Evolutionary conservation across 257 asterid species (phyloP), one percentile per base, ranked within the genome.

Genomic region (Capsicum rhomboideum): DNA sequence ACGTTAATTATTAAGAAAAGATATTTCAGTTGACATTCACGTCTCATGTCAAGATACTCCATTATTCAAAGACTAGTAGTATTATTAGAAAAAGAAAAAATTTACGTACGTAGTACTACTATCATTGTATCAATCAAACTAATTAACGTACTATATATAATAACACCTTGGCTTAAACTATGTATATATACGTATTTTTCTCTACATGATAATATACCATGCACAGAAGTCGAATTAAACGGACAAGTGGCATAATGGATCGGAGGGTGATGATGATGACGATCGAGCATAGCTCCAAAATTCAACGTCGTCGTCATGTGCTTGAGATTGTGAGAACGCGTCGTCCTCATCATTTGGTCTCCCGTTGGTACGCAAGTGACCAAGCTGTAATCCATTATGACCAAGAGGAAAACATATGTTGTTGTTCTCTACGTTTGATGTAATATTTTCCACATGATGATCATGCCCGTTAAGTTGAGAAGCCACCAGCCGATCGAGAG

Each of bases 401-500:
- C 80, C 87, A 12, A 89, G 90, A 8, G 95, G 87, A 78, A 93
- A 93, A 12, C 91, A 85, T 83, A 94, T 91, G 37, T 61, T 37
- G 29, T 88, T 69, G 49, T 42, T 34, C 4, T 34, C 37, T 34
- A 34, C 37, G 37, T 34, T 59, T 50, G 77, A 23, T 63, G 71
- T 55, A 3, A 53, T n/a, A 46, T 55, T 85, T 0, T 85, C 85
- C 69, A 50, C 69, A n/a, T 21, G 67, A 59, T 59, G 67, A 59
- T 59, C 75, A 31, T 92, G 94, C 1, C 98, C 97, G 82, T 94
- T 90, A 28, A 96, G 97, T 87, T 96, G 99, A 4, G 98, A 91
- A 2, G 99, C 99, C 86, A 96, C 98, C 18, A 96, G 88, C 6
- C 94, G 92, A 79, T 96, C 99, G 28, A 93, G 87, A 0, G 97